Evolutionary conservation across 306 rosid genomes (phyloP), one percentile per base, ranked within the genome.

Genomic region (Acmispon strigosus): DNA sequence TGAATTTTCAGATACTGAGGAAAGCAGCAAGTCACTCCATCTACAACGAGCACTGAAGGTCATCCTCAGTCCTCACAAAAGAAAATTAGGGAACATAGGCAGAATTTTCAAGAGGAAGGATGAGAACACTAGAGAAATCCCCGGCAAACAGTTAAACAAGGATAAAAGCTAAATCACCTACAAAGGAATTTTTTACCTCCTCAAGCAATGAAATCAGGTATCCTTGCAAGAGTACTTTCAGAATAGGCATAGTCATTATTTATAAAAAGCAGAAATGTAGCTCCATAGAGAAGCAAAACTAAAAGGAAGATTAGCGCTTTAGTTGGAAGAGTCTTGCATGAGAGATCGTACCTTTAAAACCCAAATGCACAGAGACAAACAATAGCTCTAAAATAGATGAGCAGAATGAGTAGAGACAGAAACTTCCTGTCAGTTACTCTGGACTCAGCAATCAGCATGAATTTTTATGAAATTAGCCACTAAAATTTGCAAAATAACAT

Each of bases 221-320:
- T 49, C 54, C 82, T 42, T 71, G 83, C 63, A 81, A 86, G 64
- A 86, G 84, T 67, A 72, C 89, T 66, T 72, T 70, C 34, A 87
- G 87, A 82, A 89, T 82, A 44, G 73, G 56, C 73, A 80, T 19
- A 61, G 90, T 66, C 92, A 89, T 89, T 66, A 72, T 47, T 39
- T 6, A 8, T 34, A 64, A 27, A 37, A 72, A 27, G 56, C 44
- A 69, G 6, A 54, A 72, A 19, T 8, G 13, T 48, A 75, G 62
- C 44, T 18, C 4, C 57, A 4, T 12, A 7, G 32, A 32, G 63
- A 71, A 75, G 78, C 37, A 60, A 75, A 70, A 69, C 52, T 41
- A 10, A 13, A 39, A 15, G 29, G 48, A 47, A 62, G 66, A 12
- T 61, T 18, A n/a, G 57, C 19, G 20, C 61, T 39, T 63, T 13